These are phyloP conservation scores for Aspergillus viridinutans DNA, from an alignment of 2,329 filamentous ascomycete species.

Conservation along the genomic window DNA sequence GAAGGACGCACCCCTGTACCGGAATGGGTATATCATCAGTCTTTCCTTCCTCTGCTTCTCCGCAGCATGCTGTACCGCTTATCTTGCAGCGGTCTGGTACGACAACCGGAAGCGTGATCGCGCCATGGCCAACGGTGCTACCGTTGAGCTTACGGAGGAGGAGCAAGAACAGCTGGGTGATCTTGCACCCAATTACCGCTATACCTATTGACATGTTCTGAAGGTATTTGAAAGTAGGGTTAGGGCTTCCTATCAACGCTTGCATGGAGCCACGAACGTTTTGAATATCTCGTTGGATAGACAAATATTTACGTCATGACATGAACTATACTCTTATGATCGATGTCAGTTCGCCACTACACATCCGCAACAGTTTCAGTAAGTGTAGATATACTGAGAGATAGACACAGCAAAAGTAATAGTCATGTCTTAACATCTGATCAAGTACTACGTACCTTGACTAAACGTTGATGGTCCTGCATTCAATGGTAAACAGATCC, in stretches of 20 bases:
- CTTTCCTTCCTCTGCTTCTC: conserved; percentile 69
- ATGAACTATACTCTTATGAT: not conserved
- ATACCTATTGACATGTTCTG: conserved; percentile 26
- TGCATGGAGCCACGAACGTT: not conserved
- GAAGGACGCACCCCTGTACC: conserved; percentile 65
- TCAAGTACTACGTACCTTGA: not conserved
- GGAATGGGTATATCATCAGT: conserved; percentile 71
- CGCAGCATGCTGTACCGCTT: conserved; percentile 46
- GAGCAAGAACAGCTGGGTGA: conserved; percentile 38
- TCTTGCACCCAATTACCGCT: conserved; percentile 40
- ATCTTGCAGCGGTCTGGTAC: conserved; percentile 32
- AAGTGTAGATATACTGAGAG: not conserved
- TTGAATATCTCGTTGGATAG: not conserved
- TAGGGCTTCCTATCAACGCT: conserved; percentile 6
- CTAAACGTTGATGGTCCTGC: not conserved
- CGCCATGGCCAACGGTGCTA: conserved; percentile 18
- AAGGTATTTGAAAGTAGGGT: conserved; percentile 7
- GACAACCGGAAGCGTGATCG: conserved; percentile 41
- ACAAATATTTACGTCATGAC: conserved; percentile 5
- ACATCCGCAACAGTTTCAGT: not conserved
- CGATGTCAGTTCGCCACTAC: not conserved
- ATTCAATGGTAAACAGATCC: not conserved
- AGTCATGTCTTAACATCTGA: not conserved
- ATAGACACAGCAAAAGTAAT: not conserved
- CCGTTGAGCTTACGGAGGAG: conserved; percentile 22